Percentiles rank a stretch among this genome's conserved stretches.
These are phyloP conservation scores for Aciculoconidium aculeatum DNA, from an alignment of 805 yeast species.

Conservation along the genomic window DNA sequence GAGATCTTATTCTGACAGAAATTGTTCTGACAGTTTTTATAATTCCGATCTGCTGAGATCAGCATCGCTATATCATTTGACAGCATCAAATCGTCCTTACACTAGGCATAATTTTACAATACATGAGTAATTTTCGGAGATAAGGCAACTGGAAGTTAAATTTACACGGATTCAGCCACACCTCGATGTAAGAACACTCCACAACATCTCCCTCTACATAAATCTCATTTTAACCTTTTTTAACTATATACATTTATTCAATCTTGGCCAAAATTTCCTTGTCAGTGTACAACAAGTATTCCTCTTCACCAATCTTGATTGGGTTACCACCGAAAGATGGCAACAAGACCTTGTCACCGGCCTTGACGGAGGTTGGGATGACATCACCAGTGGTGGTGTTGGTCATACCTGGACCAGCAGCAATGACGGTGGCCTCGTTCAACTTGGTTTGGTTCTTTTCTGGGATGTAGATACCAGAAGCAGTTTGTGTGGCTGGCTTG, in stretches of 20 bases:
- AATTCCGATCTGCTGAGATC: too few species aligned
- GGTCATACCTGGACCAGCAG: constrained; percentile 91
- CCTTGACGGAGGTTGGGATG: constrained; percentile 67
- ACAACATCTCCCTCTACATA: too few species aligned
- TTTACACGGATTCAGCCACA: too few species aligned
- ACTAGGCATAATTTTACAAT: too few species aligned
- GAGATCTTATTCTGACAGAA: too few species aligned
- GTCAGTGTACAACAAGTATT: constrained; percentile 81
- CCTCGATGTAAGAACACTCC: too few species aligned
- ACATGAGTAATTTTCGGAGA: too few species aligned
- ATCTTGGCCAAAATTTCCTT: constrained; percentile 93
- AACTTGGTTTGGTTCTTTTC: constrained; percentile 94
- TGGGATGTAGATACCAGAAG: constrained; percentile 89
- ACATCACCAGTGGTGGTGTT: constrained; percentile 66
- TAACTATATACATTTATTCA: constrained; percentile 35
- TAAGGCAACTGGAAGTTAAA: too few species aligned
- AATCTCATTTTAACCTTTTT: too few species aligned
- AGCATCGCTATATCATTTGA: too few species aligned
- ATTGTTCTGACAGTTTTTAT: too few species aligned
- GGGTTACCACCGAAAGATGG: constrained; percentile 93
- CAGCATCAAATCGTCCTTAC: too few species aligned
- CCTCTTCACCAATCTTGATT: constrained; percentile 83
- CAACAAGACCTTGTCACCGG: constrained; percentile 92
- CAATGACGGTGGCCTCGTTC: constrained; percentile 85
- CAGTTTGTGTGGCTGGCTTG: constrained; percentile 86